Conservation (phyloP, 768 basidiomycete species). For the Roridomyces roridus region DNA sequence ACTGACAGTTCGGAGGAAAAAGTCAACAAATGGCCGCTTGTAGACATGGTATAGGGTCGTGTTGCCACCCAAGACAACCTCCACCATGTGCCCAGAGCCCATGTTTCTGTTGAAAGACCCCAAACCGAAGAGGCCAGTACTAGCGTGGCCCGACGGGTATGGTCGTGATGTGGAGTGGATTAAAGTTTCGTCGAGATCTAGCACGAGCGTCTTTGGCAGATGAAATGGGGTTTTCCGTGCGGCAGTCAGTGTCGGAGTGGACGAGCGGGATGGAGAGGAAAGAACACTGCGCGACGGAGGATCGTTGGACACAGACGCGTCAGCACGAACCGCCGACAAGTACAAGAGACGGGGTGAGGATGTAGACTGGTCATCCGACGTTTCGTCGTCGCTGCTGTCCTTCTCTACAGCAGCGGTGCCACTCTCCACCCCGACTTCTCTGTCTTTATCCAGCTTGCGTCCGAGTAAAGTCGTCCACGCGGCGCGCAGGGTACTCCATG, state of each 20-base stretch:
- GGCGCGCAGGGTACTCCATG: conserved; percentile 73
- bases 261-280: conserved; percentile 41
- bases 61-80: conserved; percentile 87
- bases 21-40: conserved; percentile 97
- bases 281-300: conserved; percentile 1
- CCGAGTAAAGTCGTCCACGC: conserved; percentile 59
- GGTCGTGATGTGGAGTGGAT: conserved; percentile 96
- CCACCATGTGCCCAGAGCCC: conserved; percentile 85
- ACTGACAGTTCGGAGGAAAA: conserved; percentile 85
- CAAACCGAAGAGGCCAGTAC: conserved; percentile 69
- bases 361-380: conserved; percentile 21
- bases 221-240: conserved; percentile 75
- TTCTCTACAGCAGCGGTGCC: conserved; percentile 21
- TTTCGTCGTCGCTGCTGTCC: conserved; percentile 27
- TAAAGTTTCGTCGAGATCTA: conserved; percentile 97
- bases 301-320: conserved; percentile 8
- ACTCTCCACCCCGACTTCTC: conserved; percentile 19
- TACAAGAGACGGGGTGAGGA: conserved; percentile 30
- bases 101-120: conserved; percentile 61
- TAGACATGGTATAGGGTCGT: conserved; percentile 97
- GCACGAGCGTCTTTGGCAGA: conserved; percentile 90
- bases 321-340: conserved; percentile 26
- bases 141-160: conserved; percentile 51
- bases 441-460: conserved; percentile 16
- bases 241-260: conserved; percentile 48